Base-by-base conservation (phyloP, 768 basidiomycete species). In the Zangia roseola region DNA sequence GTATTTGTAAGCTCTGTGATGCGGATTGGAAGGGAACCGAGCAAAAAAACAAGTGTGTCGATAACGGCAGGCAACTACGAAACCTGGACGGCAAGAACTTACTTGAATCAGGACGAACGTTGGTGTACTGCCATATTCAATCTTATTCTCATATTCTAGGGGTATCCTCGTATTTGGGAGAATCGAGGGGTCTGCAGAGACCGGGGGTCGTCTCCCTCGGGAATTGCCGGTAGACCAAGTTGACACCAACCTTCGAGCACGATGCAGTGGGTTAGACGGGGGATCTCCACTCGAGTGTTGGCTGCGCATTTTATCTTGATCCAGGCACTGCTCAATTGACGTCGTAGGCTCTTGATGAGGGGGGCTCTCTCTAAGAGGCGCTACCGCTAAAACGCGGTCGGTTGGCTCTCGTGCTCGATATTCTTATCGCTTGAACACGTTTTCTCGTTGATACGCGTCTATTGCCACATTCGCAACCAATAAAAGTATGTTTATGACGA, bases 31-130 rank as follows among this genome's bases (percentile, higher is more conserved):
- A 43, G 40, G 40, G 38, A 35, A 35, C 21, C 13, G 40, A 40
- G 31, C 10, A 36, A 33, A 31, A 31, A 47, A 50, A 40, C 0
- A 41, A 45, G 47, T 45, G 47, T 44, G 20, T 25, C 21, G 35
- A 52, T 58, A 30, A 64, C 55, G 56, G 56, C 55, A 63, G 43
- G 12, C 12, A 34, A 24, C 30, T 50, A 54, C 54, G 20, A 40
- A 56, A 56, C 43, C n/a, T 37, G 50, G 45, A 44, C 48, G 24
- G 49, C 9, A 26, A 24, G 25, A 14, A 37, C 60, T 57, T 46
- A 49, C 52, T 31, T 31, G 30, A 40, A 45, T 46, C 19, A 38
- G 40, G 45, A 50, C 61, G 53, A 63, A 64, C 62, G 63, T 65
- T 65, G 61, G 51, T 39, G 54, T 31, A n/a, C 47, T 60, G 45